These are phyloP conservation scores for Phellopilus nigrolimitatus DNA, from an alignment of 1,284 basidiomycete species.

Conservation along the genomic window DNA sequence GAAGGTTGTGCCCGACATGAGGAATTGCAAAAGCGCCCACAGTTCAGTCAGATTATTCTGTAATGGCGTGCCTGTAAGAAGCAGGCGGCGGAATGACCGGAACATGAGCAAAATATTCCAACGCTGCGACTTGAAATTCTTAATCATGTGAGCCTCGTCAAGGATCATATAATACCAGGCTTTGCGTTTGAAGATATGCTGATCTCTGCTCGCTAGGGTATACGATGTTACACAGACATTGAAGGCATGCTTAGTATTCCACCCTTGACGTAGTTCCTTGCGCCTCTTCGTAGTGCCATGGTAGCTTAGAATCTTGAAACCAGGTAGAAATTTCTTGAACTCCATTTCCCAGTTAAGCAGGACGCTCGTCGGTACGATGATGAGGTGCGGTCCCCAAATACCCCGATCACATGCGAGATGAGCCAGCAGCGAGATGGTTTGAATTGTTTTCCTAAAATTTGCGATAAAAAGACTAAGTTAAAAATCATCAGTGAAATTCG, in stretches of 20 bases:
- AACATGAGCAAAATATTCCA: conserved; percentile 97
- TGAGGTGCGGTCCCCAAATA: conserved; percentile 96
- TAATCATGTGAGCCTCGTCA: conserved; percentile 98
- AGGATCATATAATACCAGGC: conserved; percentile 96
- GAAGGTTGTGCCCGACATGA: conserved; percentile 93
- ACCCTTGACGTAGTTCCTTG: conserved; percentile 90
- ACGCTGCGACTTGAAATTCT: conserved; percentile 93
- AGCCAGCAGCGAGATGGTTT: conserved; percentile 89
- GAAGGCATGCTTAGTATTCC: conserved; percentile 91
- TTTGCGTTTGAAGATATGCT: conserved; percentile 93
- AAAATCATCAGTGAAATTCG: background rate
- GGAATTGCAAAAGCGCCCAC: conserved; percentile 92
- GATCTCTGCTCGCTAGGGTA: conserved; percentile 88
- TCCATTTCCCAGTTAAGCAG: conserved; percentile 99
- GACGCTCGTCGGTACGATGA: conserved; percentile 93
- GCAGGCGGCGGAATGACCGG: conserved; percentile 80
- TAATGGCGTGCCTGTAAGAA: conserved; percentile 91
- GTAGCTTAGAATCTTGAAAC: conserved; percentile 89
- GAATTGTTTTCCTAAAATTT: conserved; percentile 83
- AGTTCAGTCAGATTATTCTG: conserved; percentile 96
- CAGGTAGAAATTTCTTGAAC: conserved; percentile 96
- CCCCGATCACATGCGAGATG: conserved; percentile 93
- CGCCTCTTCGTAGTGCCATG: conserved; percentile 90
- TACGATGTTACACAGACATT: conserved; percentile 97
- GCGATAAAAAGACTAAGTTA: background rate